phyloP scores from a whole-genome alignment of 192 early-diverging fungal genomes.

The Coemansia sp. region DNA sequence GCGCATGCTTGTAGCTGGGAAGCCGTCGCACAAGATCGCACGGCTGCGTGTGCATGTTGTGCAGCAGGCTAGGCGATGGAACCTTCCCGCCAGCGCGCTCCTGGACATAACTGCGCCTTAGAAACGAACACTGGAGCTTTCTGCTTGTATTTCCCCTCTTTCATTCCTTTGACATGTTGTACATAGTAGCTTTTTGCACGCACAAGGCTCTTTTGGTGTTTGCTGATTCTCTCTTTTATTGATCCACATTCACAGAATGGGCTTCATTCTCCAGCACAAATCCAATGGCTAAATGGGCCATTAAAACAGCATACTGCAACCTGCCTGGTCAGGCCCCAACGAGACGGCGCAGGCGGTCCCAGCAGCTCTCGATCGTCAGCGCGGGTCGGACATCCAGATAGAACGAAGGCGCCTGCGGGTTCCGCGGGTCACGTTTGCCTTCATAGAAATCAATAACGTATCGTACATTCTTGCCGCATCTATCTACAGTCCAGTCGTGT shows the following conservation, averaged over 20 bases:
- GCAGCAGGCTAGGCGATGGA: constrained; percentile 17
- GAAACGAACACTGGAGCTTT: not conserved
- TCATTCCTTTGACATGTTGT: not conserved
- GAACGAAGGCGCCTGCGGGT: constrained; percentile 61
- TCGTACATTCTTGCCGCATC: constrained; percentile 82
- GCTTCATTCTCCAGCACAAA: no score
- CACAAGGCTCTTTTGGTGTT: no score
- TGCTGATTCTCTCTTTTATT: no score
- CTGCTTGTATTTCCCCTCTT: not conserved
- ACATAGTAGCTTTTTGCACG: no score
- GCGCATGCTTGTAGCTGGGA: constrained; percentile 1
- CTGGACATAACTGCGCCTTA: not conserved
- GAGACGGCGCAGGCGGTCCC: constrained; percentile 32
- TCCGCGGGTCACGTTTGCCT: constrained; percentile 57
- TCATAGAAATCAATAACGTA: constrained; percentile 95
- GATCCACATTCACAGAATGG: no score
- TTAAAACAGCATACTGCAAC: not conserved
- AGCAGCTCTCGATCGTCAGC: constrained; percentile 52
- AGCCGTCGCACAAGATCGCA: constrained; percentile 8
- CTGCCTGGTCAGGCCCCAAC: constrained; percentile 7
- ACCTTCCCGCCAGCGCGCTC: not conserved
- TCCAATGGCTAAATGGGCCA: not conserved
- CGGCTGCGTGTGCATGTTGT: constrained; percentile 18
- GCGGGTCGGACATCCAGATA: constrained; percentile 90
- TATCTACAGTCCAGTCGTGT: constrained; percentile 91